phyloP scores from a whole-genome alignment of 2,329 filamentous ascomycete species.

The Graphium sp. region DNA sequence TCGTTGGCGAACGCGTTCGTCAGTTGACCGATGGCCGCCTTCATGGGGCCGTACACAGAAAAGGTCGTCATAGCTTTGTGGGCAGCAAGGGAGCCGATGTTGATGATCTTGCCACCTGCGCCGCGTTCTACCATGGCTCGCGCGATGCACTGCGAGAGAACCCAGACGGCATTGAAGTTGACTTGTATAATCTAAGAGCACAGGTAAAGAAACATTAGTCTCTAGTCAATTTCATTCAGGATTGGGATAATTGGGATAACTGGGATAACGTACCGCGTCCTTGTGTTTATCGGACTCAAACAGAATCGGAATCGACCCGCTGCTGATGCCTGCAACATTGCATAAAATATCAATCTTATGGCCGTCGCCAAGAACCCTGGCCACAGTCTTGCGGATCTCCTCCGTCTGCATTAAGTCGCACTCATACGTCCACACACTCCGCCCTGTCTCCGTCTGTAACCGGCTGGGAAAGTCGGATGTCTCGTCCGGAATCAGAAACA shows the following conservation, averaged over 20 bases:
- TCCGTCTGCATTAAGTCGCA: conserved; percentile 3
- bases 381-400: conserved; percentile 2
- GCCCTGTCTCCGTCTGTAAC: conserved; percentile 4
- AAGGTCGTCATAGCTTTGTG: conserved; percentile 7
- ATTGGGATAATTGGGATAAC: too few species aligned
- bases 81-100: conserved; percentile 7
- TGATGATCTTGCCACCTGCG: conserved; percentile 8
- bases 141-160: conserved; percentile 6
- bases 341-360: conserved; percentile 7
- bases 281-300: conserved; percentile 7
- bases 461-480: conserved; percentile 4
- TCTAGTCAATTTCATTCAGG: too few species aligned
- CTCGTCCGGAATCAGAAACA: conserved; percentile 6
- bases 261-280: conserved; percentile 5
- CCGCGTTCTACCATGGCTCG: conserved; percentile 6
- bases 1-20: conserved; percentile 8
- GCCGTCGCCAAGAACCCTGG: conserved; percentile 5
- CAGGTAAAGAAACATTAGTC: too few species aligned
- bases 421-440: conserved; percentile 3
- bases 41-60: conserved; percentile 8
- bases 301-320: conserved; percentile 6
- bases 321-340: conserved; percentile 7
- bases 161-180: conserved; percentile 6
- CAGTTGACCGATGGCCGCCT: conserved; percentile 7
- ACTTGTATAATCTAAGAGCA: too few species aligned